Base-by-base conservation (phyloP, 148 eudicot species). In the Camellia japonica region DNA sequence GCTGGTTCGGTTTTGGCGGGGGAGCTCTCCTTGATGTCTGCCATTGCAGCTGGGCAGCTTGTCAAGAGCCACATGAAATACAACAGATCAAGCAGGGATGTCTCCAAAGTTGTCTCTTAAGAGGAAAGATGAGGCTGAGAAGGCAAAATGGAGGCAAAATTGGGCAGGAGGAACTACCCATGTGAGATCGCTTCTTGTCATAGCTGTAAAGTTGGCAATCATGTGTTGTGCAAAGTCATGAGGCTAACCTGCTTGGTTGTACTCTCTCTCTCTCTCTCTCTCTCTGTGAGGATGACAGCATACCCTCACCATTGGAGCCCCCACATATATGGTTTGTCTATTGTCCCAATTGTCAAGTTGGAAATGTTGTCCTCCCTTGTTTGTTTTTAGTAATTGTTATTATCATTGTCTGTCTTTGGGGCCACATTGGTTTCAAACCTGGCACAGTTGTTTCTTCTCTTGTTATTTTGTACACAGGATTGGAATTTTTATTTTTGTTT, bases 1-100 rank as follows among this genome's bases (percentile, higher is more conserved):
- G 70, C 70, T 67, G 70, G 18, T 67, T 67, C 70, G 5, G 70
- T 67, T 38, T 38, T 67, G 42, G 70, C 70, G 0, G 70, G 70
- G 42, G 70, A 67, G 47, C 70, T 67, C 70, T 67, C 70, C 46
- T 38, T 67, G 14, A 67, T 67, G 70, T 67, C 70, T 67, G 70
- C 46, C 47, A 30, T 67, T 67, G 70, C 44, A 30, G 70, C 46
- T 3, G 70, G 70, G 42, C 70, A 67, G 70, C 46, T 67, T 11
- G 70, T 67, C 46, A 67, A 67, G 44, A 67, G 70, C 70, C 70
- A 67, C 70, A 67, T 67, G 70, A 67, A 41, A 38, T 67, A 67
- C 70, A 67, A 67, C 46, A 67, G 70, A 38, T 67, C 70, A 12
- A 67, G 46, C 70, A 67, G 14, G 41, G 70, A 38, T 67, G 70